Conservation (phyloP, 2,329 filamentous ascomycete genomes). For the Fusarium agapanthi region DNA sequence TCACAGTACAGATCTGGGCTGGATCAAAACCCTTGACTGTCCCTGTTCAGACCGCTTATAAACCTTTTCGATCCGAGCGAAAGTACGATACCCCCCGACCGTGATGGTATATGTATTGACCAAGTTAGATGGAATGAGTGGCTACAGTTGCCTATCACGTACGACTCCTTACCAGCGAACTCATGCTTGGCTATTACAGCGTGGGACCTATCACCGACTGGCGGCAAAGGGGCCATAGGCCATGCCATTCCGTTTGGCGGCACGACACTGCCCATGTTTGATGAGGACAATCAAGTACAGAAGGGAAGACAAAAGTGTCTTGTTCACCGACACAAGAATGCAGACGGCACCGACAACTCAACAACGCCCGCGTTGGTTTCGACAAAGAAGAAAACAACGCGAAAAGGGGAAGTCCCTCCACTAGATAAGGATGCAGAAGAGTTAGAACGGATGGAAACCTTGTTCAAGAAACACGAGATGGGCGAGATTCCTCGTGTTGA, state of each 20-base stretch:
- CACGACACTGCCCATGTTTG: constrained; percentile 91
- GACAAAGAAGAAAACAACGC: constrained; percentile 61
- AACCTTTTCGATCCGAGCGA: constrained; percentile 80
- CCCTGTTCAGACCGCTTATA: constrained; percentile 91
- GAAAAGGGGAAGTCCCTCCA: constrained; percentile 57
- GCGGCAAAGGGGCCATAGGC: constrained; percentile 72
- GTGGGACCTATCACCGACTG: constrained; percentile 90
- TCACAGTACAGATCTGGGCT: constrained; percentile 93
- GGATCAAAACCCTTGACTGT: constrained; percentile 95
- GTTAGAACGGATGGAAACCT: constrained; percentile 84
- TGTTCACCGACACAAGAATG: constrained; percentile 81
- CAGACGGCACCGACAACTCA: constrained; percentile 84
- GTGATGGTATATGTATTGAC: constrained; percentile 11
- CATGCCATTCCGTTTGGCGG: constrained; percentile 93
- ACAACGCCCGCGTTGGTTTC: constrained; percentile 76
- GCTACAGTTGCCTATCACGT: constrained; percentile 86
- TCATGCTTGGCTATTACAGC: constrained; percentile 90
- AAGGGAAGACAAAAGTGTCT: constrained; percentile 94
- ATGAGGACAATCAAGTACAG: constrained; percentile 87
- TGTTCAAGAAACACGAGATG: constrained; percentile 99
- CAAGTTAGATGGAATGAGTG: constrained; percentile 87
- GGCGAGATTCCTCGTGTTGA: constrained; percentile 92
- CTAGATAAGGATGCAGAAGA: constrained; percentile 82
- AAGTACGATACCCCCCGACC: constrained; percentile 52
- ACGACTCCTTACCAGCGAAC: constrained; percentile 82